phyloP scores from a whole-genome alignment of 2,329 filamentous ascomycete genomes.

The Xylariaceae sp. region DNA sequence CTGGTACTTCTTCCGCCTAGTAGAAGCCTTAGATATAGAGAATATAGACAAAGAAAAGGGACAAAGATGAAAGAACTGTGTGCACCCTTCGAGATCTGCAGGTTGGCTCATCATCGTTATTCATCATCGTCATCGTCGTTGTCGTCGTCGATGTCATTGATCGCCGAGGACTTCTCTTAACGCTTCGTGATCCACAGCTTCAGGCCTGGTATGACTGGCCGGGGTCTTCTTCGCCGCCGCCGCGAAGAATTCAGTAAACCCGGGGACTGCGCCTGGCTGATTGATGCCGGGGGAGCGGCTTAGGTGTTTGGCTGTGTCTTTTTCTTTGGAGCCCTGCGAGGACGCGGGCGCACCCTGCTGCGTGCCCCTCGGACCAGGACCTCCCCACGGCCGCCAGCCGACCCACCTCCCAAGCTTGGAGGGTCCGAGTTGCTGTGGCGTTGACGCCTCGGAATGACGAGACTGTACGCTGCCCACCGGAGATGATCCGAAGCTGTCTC shows the following conservation, averaged over 20 bases:
- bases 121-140: constrained; percentile 25
- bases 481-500: constrained; percentile 43
- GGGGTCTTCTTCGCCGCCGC: constrained; percentile 47
- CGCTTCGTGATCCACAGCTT: constrained; percentile 55
- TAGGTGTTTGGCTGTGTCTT: constrained; percentile 29
- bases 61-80: not conserved
- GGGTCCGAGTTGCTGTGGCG: constrained; percentile 19
- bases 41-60: not conserved
- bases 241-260: constrained; percentile 58
- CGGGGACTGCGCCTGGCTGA: constrained; percentile 68
- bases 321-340: constrained; percentile 33
- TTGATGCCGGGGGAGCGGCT: constrained; percentile 69
- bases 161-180: constrained; percentile 55
- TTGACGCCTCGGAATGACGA: constrained; percentile 29
- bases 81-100: not conserved
- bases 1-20: not conserved
- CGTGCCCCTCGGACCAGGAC: constrained; percentile 3
- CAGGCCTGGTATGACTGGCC: constrained; percentile 54
- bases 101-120: not conserved
- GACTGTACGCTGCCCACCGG: constrained; percentile 35
- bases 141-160: not conserved
- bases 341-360: constrained; percentile 3
- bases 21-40: no score
- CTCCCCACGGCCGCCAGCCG: constrained; percentile 41
- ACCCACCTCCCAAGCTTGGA: constrained; percentile 41